Evolutionary conservation across 768 basidiomycete species (phyloP), one percentile per base, ranked within the genome.

Genomic region (Clitopilus hobsonii): DNA sequence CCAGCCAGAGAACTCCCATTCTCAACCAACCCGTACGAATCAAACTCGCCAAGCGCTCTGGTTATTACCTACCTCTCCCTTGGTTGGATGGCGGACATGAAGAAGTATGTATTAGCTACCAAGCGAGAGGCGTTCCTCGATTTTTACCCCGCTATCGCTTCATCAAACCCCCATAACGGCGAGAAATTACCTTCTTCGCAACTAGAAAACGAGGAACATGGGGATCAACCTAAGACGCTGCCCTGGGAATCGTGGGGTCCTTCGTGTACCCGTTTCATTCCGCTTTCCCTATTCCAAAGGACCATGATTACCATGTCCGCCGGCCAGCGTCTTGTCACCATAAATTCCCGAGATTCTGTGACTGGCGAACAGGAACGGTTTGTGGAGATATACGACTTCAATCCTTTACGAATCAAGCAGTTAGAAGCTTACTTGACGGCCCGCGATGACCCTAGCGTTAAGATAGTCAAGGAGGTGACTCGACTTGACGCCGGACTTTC

Each of bases 251-350:
- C 47, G 11, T 67, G 66, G 66, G 66, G 63, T 20, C 63, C 64
- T 3, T 29, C 53, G 2, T 24, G 56, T 6, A 63, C 60, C 10
- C 62, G 61, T 6, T 61, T 61, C 56, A 14, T 67, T 14, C 38
- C 58, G 51, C 48, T 60, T 11, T 38, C 23, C 11, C 27, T 38
- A 25, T 2, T 48, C 8, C 47, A 41, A 16, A 54, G 49, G 25
- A 52, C 51, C 5, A 65, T 64, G 64, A 62, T 67, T 32, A 67
- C 66, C 10, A 60, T 56, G 10, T 60, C 61, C 13, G 53, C 60
- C 4, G 67, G 67, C 14, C 61, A 63, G 50, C 61, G 65, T 22
- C 60, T 57, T 22, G 57, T 65, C 5, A 24, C 61, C 13, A 49
- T 54, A 23, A 14, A 49, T 23, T 23, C 53, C 36, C n/a, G n/a